A percentile compares a stretch with the other conserved stretches of the same genome.
Evolutionary conservation across 208 protist genomes (phyloP).

Genomic region (Crithidia bombi): DNA sequence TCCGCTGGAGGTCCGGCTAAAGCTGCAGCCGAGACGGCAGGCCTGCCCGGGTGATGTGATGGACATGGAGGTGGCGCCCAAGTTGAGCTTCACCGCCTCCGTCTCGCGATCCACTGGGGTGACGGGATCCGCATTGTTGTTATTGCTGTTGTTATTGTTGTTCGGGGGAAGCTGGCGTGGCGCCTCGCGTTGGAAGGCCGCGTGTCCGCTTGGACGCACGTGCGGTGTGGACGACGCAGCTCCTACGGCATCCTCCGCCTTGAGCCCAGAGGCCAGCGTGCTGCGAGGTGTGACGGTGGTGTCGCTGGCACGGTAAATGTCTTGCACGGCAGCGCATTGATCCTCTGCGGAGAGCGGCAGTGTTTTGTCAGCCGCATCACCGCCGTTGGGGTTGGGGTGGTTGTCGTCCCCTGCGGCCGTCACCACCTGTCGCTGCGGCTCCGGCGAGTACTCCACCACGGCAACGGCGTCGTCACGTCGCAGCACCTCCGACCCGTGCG

Average conservation of each 20-base stretch:
- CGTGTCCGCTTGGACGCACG: conserved; percentile 20
- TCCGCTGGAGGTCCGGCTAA: conserved; percentile 27
- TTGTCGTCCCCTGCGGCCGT: background rate
- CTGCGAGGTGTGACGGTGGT: conserved; percentile 1
- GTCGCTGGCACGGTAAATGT: conserved; percentile 29
- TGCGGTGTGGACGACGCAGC: conserved; percentile 14
- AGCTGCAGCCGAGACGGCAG: conserved; percentile 15
- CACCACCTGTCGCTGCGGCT: conserved; percentile 1
- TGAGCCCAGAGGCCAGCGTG: background rate
- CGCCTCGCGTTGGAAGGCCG: conserved; percentile 29
- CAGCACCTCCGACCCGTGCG: conserved; percentile 29
- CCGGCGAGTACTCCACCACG: conserved; percentile 35
- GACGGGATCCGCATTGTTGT: background rate
- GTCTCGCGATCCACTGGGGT: background rate
- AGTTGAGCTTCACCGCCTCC: background rate
- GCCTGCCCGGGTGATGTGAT: background rate
- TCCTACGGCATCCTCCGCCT: background rate
- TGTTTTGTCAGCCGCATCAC: background rate
- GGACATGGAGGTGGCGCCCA: conserved; percentile 7
- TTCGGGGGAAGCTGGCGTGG: background rate
- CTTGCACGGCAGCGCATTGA: conserved; percentile 26
- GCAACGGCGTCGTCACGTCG: conserved; percentile 27
- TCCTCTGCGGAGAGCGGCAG: conserved; percentile 7
- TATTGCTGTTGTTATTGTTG: background rate
- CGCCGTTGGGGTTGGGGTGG: background rate